Base-by-base conservation (phyloP, 257 asterid genomes). In the Verbascum thapsus region DNA sequence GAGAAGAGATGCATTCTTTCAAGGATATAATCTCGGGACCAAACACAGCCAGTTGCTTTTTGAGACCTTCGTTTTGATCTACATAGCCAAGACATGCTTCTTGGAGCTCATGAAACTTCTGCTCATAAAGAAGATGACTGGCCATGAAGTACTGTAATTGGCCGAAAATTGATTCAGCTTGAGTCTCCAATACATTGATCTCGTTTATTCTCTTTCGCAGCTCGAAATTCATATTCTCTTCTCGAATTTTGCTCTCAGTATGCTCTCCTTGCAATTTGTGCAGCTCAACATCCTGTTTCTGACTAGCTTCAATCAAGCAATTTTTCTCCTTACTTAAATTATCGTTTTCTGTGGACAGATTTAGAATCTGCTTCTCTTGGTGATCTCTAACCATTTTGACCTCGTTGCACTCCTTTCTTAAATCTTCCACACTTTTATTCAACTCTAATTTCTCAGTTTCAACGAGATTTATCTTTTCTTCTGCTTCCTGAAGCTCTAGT, bases 41-140 rank as follows among this genome's bases (percentile, higher is more conserved):
- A 75, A 45, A 81, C 51, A 85, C 87, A 26, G 83, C 82, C 66
- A 94, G 58, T 66, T 80, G 86, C 44, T 40, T 75, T 70, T 77
- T 73, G 53, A 80, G 84, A 42, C 52, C 82, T 70, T 82, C 81
- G 63, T 80, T 89, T 78, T 80, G 77, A 69, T 72, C 77, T n/a
- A n/a, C n/a, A n/a, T n/a, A n/a, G n/a, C n/a, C n/a, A n/a, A n/a
- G n/a, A n/a, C n/a, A n/a, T n/a, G n/a, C n/a, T n/a, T n/a, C n/a
- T 30, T 60, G 47, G 56, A 94, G 88, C 77, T 90, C 96, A 50
- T 61, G 74, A 72, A 81, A 72, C 86, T 81, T 94, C 79, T 82
- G 90, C 83, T 87, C 91, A 6, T 81, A 82, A 12, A 90, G 71
- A 67, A 82, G 67, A 66, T 82, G 88, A 63, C 74, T 71, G 68